phyloP scores from a whole-genome alignment of 495 filamentous ascomycete genomes.

The Aspergillus ostianus region DNA sequence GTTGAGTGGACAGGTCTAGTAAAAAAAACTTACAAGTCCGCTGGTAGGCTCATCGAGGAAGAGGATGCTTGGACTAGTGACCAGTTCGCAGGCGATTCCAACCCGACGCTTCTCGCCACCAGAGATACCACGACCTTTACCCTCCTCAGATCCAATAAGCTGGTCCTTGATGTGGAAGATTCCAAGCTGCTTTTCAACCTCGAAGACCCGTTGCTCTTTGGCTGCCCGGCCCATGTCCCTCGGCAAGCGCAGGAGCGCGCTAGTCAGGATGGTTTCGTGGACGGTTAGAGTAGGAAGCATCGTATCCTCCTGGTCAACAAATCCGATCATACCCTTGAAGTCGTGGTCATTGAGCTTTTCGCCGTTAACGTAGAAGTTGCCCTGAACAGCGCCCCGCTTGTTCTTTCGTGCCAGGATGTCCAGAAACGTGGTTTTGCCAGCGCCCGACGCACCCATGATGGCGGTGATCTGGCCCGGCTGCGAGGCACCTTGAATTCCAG shows the following conservation, averaged over 20 bases:
- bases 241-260: constrained; percentile 84
- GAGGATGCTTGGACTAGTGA: constrained; percentile 95
- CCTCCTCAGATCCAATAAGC: constrained; percentile 96
- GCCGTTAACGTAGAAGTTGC: constrained; percentile 92
- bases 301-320: constrained; percentile 97
- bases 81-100: constrained; percentile 94
- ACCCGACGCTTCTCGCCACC: constrained; percentile 96
- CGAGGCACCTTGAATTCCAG: constrained; percentile 76
- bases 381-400: constrained; percentile 76
- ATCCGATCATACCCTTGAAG: constrained; percentile 88
- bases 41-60: constrained; percentile 98
- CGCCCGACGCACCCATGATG: constrained; percentile 97
- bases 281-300: constrained; percentile 97
- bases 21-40: constrained; percentile 55
- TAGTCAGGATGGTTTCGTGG: constrained; percentile 95
- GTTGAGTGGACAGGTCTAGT: not conserved
- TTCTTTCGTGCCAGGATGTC: constrained; percentile 98
- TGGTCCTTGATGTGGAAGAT: constrained; percentile 92
- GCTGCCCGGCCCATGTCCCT: constrained; percentile 81
- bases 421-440: constrained; percentile 95
- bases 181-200: constrained; percentile 93
- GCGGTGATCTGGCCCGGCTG: constrained; percentile 89
- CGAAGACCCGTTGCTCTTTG: constrained; percentile 85
- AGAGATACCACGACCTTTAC: constrained; percentile 89
- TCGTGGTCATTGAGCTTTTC: constrained; percentile 83